Evolutionary conservation across 805 yeast species (phyloP), one percentile per base, ranked within the genome.

Genomic region (Yueomyces sinensis): DNA sequence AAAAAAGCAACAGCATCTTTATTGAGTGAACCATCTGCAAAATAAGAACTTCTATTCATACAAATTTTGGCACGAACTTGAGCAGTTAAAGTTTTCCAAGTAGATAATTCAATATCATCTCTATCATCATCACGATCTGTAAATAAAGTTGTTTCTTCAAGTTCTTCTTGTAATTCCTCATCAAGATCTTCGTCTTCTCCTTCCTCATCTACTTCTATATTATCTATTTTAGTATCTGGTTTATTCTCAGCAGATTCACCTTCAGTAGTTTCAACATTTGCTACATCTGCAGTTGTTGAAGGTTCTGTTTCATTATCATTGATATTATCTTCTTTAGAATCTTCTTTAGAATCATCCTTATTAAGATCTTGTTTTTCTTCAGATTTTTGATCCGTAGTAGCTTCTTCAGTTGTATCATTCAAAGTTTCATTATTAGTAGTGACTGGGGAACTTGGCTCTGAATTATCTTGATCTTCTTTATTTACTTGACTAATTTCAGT

Each of bases 61-160:
- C 94, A 77, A 40, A 82, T 70, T 34, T 79, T 76, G 13, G 89
- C 83, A 37, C 95, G 62, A 0, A 80, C 70, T 40, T 78, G 78
- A 0, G 94, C 81, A 0, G 91, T 84, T 28, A 77, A 57, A n/a
- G 72, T 71, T 45, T 80, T 78, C 96, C 96, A 87, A 1, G 82
- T 73, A 35, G 79, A 79, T 31, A 76, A 58, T 46, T 86, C 95
- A 25, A 81, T 66, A 49, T 82, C 94, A 37, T 71, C 70, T 30
- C 50, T 59, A 37, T 75, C 82, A 33, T 73, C 78, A 35, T 74
- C 80, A 18, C 68, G 68, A 15, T 65, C 70, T 18, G 63, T 61
- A 39, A 67, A 42, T 32, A 63, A 66, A 17, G 60, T 63, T 20
- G 32, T 31, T 17, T 25, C 36, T 22, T 25, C 44, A 17, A 37